phyloP scores from a whole-genome alignment of 805 yeast species.

The Yarrowia phangngaensis region DNA sequence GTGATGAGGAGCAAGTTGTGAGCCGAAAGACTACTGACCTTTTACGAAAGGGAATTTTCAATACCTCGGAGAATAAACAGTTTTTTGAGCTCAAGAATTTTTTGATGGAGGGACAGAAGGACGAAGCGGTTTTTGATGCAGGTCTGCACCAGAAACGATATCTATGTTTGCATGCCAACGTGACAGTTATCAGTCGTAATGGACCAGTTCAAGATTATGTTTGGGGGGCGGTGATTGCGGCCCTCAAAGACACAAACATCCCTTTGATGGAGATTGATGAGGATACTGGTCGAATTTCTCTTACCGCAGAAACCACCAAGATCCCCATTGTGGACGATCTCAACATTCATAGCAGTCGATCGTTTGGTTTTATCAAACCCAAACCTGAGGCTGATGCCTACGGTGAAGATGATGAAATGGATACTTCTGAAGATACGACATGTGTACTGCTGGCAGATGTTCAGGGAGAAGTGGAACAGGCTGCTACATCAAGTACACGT shows the following conservation, averaged over 20 bases:
- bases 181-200: slow-evolving; percentile 72
- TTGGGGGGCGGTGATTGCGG: slow-evolving; percentile 63
- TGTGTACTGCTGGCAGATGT: slow-evolving; percentile 19
- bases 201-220: slow-evolving; percentile 80
- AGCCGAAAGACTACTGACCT: slow-evolving; percentile 58
- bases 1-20: slow-evolving; percentile 34
- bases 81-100: slow-evolving; percentile 34
- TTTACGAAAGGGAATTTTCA: slow-evolving; percentile 53
- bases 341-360: slow-evolving; percentile 8
- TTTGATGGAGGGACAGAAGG: slow-evolving; percentile 34
- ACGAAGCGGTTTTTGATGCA: slow-evolving; percentile 39
- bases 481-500: slow-evolving; percentile 19
- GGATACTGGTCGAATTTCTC: slow-evolving; percentile 39
- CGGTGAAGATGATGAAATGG: slow-evolving; percentile 12
- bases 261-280: slow-evolving; percentile 66
- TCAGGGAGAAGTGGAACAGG: slow-evolving; percentile 25
- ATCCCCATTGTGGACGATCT: slow-evolving; percentile 8
- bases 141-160: slow-evolving; percentile 33
- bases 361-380: slow-evolving; percentile 22
- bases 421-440: slow-evolving; percentile 2
- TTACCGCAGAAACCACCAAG: slow-evolving; percentile 1
- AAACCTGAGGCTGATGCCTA: slow-evolving; percentile 16
- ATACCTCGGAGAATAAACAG: slow-evolving; percentile 43
- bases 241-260: slow-evolving; percentile 55
- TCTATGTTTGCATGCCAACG: slow-evolving; percentile 64